Evolutionary conservation across 352 stramenopile genomes (phyloP).

Genomic region (Pythium rishiriense): DNA sequence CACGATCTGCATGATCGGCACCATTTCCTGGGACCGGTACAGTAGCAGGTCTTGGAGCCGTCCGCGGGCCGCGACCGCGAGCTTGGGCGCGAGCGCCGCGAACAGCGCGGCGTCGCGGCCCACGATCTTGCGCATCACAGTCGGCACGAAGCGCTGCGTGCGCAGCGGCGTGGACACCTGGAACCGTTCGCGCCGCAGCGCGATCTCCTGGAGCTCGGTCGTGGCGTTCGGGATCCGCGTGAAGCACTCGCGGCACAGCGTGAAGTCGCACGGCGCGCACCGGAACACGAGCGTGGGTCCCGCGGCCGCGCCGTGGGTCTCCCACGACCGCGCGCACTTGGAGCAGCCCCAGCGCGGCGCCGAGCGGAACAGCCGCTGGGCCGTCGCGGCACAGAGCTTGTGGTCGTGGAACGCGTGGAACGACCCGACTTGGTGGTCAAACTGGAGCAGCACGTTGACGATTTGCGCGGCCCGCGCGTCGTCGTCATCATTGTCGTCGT

Average conservation of each 20-base stretch:
- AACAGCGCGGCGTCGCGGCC: constrained; percentile 14
- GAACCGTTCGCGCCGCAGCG: constrained; percentile 12
- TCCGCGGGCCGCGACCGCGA: constrained; percentile 48
- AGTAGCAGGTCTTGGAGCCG: constrained; percentile 56
- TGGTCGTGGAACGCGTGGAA: constrained; percentile 35
- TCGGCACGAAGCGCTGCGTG: constrained; percentile 36
- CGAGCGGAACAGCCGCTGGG: constrained; percentile 26
- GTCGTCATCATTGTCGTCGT: background rate
- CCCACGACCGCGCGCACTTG: constrained; percentile 27
- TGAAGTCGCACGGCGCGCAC: constrained; percentile 25
- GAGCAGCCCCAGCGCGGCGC: constrained; percentile 28
- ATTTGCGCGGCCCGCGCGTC: background rate
- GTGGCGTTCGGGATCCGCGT: constrained; percentile 62
- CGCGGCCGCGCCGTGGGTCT: constrained; percentile 14
- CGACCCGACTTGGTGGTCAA: constrained; percentile 21
- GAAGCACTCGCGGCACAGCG: constrained; percentile 31
- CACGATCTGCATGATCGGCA: constrained; percentile 41
- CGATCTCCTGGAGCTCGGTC: constrained; percentile 18
- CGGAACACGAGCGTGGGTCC: constrained; percentile 27
- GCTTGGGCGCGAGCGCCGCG: constrained; percentile 32
- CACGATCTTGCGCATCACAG: constrained; percentile 34
- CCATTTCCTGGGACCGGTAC: constrained; percentile 46
- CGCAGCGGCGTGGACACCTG: background rate
- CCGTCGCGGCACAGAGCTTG: constrained; percentile 28
- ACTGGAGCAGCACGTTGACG: constrained; percentile 32